Evolutionary conservation across 441 rosid species (phyloP).

Genomic region (Euphorbia schlechtendalii): DNA sequence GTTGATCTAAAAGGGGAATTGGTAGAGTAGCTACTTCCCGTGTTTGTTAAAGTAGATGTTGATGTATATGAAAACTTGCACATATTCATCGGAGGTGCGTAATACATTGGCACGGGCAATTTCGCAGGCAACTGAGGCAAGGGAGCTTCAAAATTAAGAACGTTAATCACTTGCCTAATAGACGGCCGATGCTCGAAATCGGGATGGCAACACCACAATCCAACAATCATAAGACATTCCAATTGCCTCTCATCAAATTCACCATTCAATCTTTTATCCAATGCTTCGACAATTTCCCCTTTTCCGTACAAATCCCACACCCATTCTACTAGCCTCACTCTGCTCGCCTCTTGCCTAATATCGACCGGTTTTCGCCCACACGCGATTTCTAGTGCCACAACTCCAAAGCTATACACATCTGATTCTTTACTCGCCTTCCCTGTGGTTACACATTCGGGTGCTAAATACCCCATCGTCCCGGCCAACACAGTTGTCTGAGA

Average conservation of each 20-base stretch:
- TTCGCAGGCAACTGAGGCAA: conserved; percentile 42
- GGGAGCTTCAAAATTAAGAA: conserved; percentile 43
- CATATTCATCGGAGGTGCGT: conserved; percentile 37
- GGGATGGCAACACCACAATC: conserved; percentile 79
- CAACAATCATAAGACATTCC: conserved; percentile 45
- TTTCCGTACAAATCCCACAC: conserved; percentile 63
- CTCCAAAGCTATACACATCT: conserved; percentile 67
- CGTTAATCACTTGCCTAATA: conserved; percentile 40
- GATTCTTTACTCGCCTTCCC: too few species aligned
- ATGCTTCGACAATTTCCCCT: conserved; percentile 34
- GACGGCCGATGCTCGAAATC: conserved; percentile 50
- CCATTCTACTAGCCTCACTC: conserved; percentile 53
- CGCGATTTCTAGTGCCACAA: conserved; percentile 54
- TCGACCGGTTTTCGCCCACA: conserved; percentile 57
- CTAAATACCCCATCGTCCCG: conserved; percentile 67
- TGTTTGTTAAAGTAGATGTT: conserved; percentile 17
- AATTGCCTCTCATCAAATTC: conserved; percentile 41
- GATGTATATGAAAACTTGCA: conserved; percentile 28
- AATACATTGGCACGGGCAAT: conserved; percentile 48
- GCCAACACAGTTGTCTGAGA: conserved; percentile 73
- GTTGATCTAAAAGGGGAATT: conserved; percentile 23
- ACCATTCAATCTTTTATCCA: conserved; percentile 29
- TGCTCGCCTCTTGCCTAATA: conserved; percentile 28
- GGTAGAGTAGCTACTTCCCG: conserved; percentile 23
- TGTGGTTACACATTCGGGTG: conserved; percentile 78